A percentile compares a stretch with the other conserved stretches of the same genome.
Conservation (phyloP, 75 land plant genomes). For the Cunninghamia lanceolata region DNA sequence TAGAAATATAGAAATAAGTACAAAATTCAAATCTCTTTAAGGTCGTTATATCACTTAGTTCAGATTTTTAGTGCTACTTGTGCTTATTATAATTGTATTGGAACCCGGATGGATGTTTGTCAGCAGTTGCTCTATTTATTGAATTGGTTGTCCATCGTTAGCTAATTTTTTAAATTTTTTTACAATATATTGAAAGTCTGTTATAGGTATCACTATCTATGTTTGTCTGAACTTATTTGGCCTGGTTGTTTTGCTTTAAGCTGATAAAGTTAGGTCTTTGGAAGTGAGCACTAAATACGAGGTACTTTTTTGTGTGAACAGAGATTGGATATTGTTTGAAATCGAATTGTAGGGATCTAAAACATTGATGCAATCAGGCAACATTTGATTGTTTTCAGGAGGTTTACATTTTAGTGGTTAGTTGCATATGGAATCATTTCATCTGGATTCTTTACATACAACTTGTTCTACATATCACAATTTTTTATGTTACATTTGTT, state of each 20-base stretch:
- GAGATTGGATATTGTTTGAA: background rate
- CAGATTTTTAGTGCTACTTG: background rate
- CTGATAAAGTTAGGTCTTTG: background rate
- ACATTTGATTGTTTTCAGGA: background rate
- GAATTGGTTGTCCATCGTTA: background rate
- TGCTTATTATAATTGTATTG: background rate
- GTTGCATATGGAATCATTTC: too few species aligned
- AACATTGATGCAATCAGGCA: background rate
- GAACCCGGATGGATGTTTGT: background rate
- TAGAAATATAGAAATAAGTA: background rate
- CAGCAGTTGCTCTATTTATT: background rate
- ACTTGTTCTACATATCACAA: too few species aligned
- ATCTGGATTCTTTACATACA: too few species aligned
- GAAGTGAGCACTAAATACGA: background rate
- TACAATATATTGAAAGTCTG: background rate
- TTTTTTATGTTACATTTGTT: too few species aligned
- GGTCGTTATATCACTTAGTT: background rate
- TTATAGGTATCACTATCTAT: background rate
- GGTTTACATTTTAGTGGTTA: background rate
- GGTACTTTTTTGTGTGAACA: background rate
- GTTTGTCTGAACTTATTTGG: too few species aligned
- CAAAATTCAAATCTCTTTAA: background rate
- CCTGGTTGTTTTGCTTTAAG: background rate
- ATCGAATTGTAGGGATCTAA: too few species aligned
- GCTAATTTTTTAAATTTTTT: background rate